These are phyloP conservation scores for Pichia sp. DNA, from an alignment of 1,139 yeast genomes.

Conservation along the genomic window DNA sequence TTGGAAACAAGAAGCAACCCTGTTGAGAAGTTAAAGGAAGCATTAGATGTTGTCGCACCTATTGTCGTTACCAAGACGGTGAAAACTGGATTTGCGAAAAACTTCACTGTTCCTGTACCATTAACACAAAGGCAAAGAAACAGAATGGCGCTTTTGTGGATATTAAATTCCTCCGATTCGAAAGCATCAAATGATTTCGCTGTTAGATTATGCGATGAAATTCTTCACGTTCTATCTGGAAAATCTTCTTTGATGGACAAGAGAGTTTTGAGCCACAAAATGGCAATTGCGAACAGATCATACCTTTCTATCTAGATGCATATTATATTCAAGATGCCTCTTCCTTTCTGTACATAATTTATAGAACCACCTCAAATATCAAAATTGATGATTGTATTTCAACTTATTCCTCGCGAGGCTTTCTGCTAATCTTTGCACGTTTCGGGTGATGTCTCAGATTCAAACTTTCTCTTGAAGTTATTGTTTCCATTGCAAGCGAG, in stretches of 20 bases:
- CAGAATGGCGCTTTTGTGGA: slow-evolving; percentile 87
- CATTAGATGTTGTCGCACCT: slow-evolving; percentile 83
- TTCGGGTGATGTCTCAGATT: too few species aligned
- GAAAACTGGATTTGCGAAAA: slow-evolving; percentile 84
- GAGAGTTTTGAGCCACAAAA: slow-evolving; percentile 76
- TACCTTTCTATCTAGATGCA: slow-evolving; percentile 31
- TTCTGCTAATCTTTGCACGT: too few species aligned
- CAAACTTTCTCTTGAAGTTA: too few species aligned
- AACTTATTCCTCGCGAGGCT: not conserved
- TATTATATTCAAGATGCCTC: not conserved
- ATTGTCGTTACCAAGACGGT: slow-evolving; percentile 72
- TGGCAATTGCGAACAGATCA: slow-evolving; percentile 80
- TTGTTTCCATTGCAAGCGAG: too few species aligned
- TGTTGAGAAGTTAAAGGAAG: slow-evolving; percentile 63
- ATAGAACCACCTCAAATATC: not conserved
- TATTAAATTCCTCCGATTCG: slow-evolving; percentile 75
- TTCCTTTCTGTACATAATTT: slow-evolving; percentile 10
- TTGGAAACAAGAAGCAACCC: slow-evolving; percentile 73
- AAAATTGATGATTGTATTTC: not conserved
- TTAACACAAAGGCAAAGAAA: slow-evolving; percentile 76
- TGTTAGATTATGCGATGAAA: slow-evolving; percentile 88
- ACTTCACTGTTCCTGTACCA: slow-evolving; percentile 76
- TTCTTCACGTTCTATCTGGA: slow-evolving; percentile 72
- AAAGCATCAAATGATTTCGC: slow-evolving; percentile 77
- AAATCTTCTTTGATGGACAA: slow-evolving; percentile 81